Percentiles rank a stretch among this genome's conserved stretches.
phyloP scores from a whole-genome alignment of 768 basidiomycete genomes.

The Suillus decipiens region DNA sequence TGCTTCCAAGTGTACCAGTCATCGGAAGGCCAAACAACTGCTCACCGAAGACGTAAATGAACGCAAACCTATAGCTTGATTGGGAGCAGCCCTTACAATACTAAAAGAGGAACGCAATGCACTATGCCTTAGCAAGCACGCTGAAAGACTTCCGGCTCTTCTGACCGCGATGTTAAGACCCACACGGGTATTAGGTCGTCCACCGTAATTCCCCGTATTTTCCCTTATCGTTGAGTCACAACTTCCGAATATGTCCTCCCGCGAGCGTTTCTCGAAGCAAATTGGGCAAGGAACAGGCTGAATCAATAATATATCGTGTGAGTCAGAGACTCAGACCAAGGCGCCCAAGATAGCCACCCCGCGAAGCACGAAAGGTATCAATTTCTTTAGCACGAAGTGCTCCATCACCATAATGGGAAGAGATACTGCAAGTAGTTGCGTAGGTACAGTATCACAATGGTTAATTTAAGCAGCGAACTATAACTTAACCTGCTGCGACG shows the following conservation, averaged over 20 bases:
- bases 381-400: neutral
- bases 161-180: conserved; percentile 4
- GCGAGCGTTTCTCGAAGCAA: neutral
- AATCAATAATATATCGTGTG: neutral
- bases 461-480: neutral
- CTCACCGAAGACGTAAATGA: conserved; percentile 10
- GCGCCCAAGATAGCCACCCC: neutral
- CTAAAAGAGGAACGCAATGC: neutral
- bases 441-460: neutral
- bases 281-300: neutral
- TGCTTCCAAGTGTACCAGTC: neutral
- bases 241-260: conserved; percentile 4
- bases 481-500: neutral
- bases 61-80: conserved; percentile 4
- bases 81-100: neutral
- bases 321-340: neutral
- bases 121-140: neutral
- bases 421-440: neutral
- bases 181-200: neutral
- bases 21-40: conserved; percentile 3
- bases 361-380: neutral
- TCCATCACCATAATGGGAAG: neutral
- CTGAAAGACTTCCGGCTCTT: neutral
- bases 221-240: conserved; percentile 3
- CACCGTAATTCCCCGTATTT: neutral